These are phyloP conservation scores for Wickerhamomyces sydowiorum DNA, from an alignment of 805 yeast genomes.

Conservation along the genomic window DNA sequence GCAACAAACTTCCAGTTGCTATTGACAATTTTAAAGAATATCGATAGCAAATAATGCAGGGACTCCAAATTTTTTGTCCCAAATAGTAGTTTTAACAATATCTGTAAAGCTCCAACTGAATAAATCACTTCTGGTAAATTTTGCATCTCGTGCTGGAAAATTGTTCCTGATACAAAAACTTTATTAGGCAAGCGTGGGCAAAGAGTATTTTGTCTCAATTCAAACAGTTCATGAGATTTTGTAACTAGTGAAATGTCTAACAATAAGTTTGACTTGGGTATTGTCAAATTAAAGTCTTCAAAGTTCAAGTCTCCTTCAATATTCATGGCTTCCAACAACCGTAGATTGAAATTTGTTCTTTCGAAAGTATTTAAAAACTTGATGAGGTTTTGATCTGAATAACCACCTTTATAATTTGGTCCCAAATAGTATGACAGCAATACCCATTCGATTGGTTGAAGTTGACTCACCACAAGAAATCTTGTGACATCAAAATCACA, in stretches of 20 bases:
- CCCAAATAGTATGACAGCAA: constrained; percentile 41
- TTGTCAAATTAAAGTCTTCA: constrained; percentile 10
- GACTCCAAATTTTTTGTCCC: constrained; percentile 28
- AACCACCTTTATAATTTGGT: constrained; percentile 42
- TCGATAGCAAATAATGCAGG: constrained; percentile 29
- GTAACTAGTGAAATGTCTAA: constrained; percentile 14
- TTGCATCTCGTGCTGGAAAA: constrained; percentile 4
- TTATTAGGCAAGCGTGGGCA: no score
- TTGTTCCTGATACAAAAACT: constrained; percentile 4
- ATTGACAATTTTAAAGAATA: constrained; percentile 39
- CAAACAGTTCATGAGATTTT: neutral
- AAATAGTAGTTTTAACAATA: constrained; percentile 43
- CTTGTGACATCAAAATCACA: constrained; percentile 21
- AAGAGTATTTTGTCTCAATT: neutral
- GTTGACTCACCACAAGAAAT: constrained; percentile 31
- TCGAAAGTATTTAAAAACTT: constrained; percentile 34
- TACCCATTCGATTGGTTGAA: constrained; percentile 46
- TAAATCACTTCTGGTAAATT: constrained; percentile 16
- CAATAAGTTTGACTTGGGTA: constrained; percentile 12
- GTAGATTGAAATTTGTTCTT: constrained; percentile 30
- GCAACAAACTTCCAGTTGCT: constrained; percentile 44
- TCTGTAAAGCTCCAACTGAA: constrained; percentile 45
- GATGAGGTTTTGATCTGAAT: constrained; percentile 31
- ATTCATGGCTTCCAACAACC: constrained; percentile 26
- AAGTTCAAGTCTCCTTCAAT: constrained; percentile 15